Evolutionary conservation across 2,329 filamentous ascomycete species (phyloP).

Genomic region (Aspergillus eucalypticola): DNA sequence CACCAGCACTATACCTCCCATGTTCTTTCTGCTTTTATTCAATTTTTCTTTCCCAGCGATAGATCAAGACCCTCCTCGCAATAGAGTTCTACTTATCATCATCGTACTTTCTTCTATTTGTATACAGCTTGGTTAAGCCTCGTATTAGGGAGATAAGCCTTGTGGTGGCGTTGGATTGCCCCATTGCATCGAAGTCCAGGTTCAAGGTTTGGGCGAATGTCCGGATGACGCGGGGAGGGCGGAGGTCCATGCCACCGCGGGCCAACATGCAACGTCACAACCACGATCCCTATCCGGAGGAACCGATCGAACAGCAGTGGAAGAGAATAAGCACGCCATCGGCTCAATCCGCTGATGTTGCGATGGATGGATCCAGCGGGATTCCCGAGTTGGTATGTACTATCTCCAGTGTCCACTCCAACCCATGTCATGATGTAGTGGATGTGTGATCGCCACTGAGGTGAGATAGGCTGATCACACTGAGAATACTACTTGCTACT

Average conservation of each 20-base stretch:
- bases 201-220: neutral
- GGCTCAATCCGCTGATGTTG: neutral
- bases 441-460: neutral
- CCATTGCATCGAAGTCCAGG: too few relatives aligned
- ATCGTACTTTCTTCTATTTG: too few relatives aligned
- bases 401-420: too few relatives aligned
- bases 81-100: neutral
- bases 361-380: too few relatives aligned
- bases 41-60: too few relatives aligned
- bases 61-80: too few relatives aligned
- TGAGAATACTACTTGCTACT: neutral
- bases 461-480: neutral
- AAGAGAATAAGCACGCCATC: neutral
- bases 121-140: neutral
- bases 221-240: neutral
- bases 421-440: too few relatives aligned
- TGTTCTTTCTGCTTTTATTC: too few relatives aligned
- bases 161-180: neutral
- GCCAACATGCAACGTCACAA: neutral
- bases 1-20: too few relatives aligned
- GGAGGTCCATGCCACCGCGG: neutral
- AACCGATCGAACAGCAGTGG: neutral
- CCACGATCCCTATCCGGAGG: neutral
- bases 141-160: neutral
- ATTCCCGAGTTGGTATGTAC: too few relatives aligned